Conservation (phyloP, 2,329 filamentous ascomycete genomes). For the Lasiodiplodia theobromae region DNA sequence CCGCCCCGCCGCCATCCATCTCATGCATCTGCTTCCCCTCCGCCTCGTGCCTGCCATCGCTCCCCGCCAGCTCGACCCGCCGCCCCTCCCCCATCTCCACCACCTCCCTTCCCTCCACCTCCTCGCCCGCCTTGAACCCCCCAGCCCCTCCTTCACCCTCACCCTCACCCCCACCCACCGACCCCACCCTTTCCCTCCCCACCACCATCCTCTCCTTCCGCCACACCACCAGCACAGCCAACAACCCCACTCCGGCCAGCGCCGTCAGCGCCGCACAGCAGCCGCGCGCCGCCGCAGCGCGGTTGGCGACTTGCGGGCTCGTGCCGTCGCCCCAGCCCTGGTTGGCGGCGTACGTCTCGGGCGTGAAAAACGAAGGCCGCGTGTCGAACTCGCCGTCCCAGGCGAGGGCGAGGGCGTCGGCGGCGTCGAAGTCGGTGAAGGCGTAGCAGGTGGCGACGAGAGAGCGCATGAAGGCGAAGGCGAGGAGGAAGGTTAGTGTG, state of each 20-base stretch:
- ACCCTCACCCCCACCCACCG: not conserved
- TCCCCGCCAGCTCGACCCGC: conserved; percentile 44
- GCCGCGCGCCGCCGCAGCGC: conserved; percentile 48
- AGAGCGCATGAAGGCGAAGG: not conserved
- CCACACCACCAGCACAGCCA: conserved; percentile 38
- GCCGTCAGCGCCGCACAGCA: conserved; percentile 34
- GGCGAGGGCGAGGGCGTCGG: not conserved
- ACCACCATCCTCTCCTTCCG: not conserved
- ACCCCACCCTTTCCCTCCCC: not conserved
- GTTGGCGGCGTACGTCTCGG: conserved; percentile 17
- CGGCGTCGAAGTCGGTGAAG: conserved; percentile 1
- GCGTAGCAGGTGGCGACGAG: not conserved
- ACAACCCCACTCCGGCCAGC: conserved; percentile 45
- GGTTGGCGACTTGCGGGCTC: conserved; percentile 26
- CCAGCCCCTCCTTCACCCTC: too few species aligned
- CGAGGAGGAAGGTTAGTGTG: not conserved
- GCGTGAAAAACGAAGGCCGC: not conserved
- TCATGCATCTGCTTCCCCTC: conserved; percentile 48
- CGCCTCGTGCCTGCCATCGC: conserved; percentile 40
- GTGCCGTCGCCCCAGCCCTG: conserved; percentile 13
- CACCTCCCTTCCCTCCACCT: conserved; percentile 36
- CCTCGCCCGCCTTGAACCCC: not conserved
- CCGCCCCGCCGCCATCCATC: conserved; percentile 37
- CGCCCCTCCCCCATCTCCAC: conserved; percentile 43
- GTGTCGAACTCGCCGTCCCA: conserved; percentile 11